Evolutionary conservation across 208 protist species (phyloP).

Genomic region (Crithidia bombi): DNA sequence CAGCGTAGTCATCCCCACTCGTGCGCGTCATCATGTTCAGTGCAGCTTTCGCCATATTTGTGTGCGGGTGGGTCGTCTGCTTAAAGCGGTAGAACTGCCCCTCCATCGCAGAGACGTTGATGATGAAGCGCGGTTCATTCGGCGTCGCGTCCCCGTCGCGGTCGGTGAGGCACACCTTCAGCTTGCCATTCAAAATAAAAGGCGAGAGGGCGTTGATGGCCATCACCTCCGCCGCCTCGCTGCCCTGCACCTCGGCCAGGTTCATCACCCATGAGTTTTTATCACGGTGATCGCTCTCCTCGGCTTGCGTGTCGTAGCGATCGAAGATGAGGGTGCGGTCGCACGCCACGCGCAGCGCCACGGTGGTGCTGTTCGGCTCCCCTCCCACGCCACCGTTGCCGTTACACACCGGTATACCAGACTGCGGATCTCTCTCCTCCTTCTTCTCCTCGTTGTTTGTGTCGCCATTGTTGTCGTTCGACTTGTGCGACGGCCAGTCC

Average conservation of each 20-base stretch:
- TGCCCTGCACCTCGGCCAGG: slow-evolving; percentile 89
- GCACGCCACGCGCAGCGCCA: slow-evolving; percentile 14
- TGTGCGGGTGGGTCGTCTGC: slow-evolving; percentile 96
- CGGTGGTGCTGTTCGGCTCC: not conserved
- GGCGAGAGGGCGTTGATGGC: slow-evolving; percentile 97
- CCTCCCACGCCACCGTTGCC: not conserved
- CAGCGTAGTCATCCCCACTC: slow-evolving; percentile 89
- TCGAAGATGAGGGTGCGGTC: slow-evolving; percentile 71
- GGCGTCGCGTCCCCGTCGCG: slow-evolving; percentile 60
- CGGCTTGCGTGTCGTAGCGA: slow-evolving; percentile 89
- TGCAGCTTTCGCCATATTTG: slow-evolving; percentile 98
- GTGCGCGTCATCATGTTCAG: slow-evolving; percentile 99
- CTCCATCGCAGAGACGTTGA: slow-evolving; percentile 99
- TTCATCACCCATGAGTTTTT: slow-evolving; percentile 93
- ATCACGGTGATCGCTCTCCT: slow-evolving; percentile 86
- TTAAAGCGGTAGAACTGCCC: slow-evolving; percentile 95
- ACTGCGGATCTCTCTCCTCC: not conserved
- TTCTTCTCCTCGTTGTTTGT: not conserved
- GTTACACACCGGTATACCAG: slow-evolving; percentile 1
- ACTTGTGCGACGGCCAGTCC: not conserved
- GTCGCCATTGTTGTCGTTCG: not conserved
- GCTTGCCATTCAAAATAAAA: slow-evolving; percentile 94
- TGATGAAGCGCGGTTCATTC: slow-evolving; percentile 90
- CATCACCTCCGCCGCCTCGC: slow-evolving; percentile 95
- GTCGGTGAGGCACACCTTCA: slow-evolving; percentile 89